These are phyloP conservation scores for Diaporthe citri DNA, from an alignment of 2,329 filamentous ascomycete genomes.

Conservation along the genomic window DNA sequence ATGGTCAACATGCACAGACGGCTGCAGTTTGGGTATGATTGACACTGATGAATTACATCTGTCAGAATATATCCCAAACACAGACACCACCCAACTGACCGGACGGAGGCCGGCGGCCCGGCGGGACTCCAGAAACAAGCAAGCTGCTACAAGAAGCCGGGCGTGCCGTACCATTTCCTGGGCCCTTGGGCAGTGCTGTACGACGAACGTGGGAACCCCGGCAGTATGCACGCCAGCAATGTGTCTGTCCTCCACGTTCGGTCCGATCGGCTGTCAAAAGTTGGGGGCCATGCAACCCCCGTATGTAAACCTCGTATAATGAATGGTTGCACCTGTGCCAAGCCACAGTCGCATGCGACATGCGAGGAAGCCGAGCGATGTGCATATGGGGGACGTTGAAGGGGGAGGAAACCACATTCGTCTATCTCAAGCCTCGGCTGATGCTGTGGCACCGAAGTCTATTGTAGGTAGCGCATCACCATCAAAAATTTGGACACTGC, in stretches of 20 bases:
- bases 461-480: neutral
- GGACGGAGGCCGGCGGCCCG: neutral
- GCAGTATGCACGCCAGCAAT: neutral
- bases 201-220: neutral
- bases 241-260: neutral
- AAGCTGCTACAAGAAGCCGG: slow-evolving; percentile 5
- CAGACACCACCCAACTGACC: neutral
- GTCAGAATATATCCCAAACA: neutral
- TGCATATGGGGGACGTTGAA: neutral
- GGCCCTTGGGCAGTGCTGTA: neutral
- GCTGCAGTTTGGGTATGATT: neutral
- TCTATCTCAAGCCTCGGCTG: neutral
- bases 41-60: neutral
- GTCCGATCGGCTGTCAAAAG: slow-evolving; percentile 11
- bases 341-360: neutral
- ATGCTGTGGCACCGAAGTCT: neutral
- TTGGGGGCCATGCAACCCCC: neutral
- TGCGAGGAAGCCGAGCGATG: neutral
- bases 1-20: neutral
- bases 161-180: neutral
- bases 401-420: neutral
- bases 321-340: neutral
- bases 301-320: neutral
- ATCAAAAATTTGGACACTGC: no score
- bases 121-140: neutral